Evolutionary conservation across 768 basidiomycete genomes (phyloP), one percentile per base, ranked within the genome.

Genomic region (Epithele typhae): DNA sequence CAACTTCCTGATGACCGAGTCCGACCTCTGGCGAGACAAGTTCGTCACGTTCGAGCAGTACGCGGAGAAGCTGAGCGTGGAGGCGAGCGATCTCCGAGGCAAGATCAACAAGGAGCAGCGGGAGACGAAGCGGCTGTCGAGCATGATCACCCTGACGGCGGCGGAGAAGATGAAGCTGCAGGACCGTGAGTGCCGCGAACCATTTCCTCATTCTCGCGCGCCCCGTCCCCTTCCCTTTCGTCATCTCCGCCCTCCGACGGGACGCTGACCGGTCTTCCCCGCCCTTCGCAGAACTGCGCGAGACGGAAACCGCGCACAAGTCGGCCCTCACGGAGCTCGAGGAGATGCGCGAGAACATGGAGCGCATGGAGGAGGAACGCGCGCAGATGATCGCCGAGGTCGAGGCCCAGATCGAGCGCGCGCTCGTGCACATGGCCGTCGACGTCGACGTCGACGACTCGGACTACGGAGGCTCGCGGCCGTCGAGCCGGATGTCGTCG

Each of bases 11-110:
- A 90, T 92, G 87, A 90, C 89, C 1, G 90, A 92, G 65, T 82
- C 82, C 5, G 89, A 92, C 58, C 68, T 92, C 38, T 95, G 92
- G 92, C 75, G 91, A 50, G 87, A 92, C 67, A 94, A 93, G 61
- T 95, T 95, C 57, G 87, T 93, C 41, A 86, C 87, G 12, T 95
- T 96, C 55, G 93, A 96, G 64, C 84, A 86, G 64, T 93, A 94
- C 61, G 92, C 93, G 7, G 92, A 94, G 70, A 86, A 87, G 59
- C 75, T 96, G 24, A 90, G 87, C 56, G 75, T 73, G 15, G 93
- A 96, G 66, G 92, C 92, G 30, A 80, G 78, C 25, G 90, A 95
- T 48, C 70, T 96, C 54, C 76, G 91, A 54, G 65, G 78, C 23
- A 93, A 91, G 72, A 92, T 95, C 62, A 90, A 89, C 64, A 87